Percentiles rank a stretch among this genome's conserved stretches.
Conservation (phyloP, 345 rosid genomes). For the Citrus reticulata region DNA sequence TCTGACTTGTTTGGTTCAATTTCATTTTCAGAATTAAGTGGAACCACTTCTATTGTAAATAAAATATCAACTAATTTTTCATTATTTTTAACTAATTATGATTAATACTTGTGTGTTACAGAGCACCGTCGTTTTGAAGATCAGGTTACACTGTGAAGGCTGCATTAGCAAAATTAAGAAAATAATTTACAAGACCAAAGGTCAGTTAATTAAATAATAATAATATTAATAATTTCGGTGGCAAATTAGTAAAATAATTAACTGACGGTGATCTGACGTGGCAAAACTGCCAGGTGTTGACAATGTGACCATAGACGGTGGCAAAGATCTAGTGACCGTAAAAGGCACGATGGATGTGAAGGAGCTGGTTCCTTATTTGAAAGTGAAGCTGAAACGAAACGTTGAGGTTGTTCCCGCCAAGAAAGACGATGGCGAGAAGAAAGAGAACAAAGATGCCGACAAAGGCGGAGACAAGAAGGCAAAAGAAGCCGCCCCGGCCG, state of each 20-base stretch:
- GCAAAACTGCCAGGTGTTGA: slow-evolving; percentile 52
- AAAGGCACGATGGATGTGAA: slow-evolving; percentile 71
- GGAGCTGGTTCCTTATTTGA: slow-evolving; percentile 46
- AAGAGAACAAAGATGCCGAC: slow-evolving; percentile 20
- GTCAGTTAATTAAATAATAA: slow-evolving; percentile 20
- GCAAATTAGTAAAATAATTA: slow-evolving; percentile 6
- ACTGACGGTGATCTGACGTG: slow-evolving; percentile 1
- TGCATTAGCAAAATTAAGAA: slow-evolving; percentile 37
- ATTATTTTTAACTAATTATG: background rate
- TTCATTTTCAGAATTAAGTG: background rate
- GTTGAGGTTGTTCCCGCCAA: slow-evolving; percentile 67
- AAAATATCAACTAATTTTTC: background rate
- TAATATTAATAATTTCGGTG: background rate
- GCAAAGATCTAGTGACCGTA: slow-evolving; percentile 67
- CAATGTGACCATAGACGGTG: slow-evolving; percentile 46
- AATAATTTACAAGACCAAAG: slow-evolving; percentile 42
- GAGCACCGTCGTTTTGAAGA: slow-evolving; percentile 59
- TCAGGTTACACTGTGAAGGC: slow-evolving; percentile 67
- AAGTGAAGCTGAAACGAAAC: slow-evolving; percentile 48
- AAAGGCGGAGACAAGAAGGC: slow-evolving; percentile 36
- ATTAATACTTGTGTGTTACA: slow-evolving; percentile 19
- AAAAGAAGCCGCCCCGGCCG: slow-evolving; percentile 19
- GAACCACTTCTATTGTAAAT: background rate
- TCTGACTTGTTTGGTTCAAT: background rate
- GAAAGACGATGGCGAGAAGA: slow-evolving; percentile 45